A percentile compares a stretch with the other conserved stretches of the same genome.
These are phyloP conservation scores for Cercospora nicotianae DNA, from an alignment of 2,329 filamentous ascomycete genomes.

Conservation along the genomic window DNA sequence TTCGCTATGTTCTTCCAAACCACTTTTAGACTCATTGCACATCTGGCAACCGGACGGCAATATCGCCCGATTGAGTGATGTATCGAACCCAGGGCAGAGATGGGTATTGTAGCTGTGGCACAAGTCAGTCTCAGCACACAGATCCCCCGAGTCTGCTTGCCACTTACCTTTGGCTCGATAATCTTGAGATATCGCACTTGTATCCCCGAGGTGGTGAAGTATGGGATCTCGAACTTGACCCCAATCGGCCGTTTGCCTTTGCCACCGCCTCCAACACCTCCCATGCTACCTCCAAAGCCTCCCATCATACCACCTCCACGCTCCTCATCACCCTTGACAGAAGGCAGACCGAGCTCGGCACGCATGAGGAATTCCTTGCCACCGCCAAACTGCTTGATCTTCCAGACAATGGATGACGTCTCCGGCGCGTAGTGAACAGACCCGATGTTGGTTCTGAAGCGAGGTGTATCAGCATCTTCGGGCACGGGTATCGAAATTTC, in stretches of 20 bases:
- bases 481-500: conserved; percentile 97
- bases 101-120: conserved; percentile 89
- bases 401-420: conserved; percentile 97
- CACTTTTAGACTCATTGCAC: conserved; percentile 44
- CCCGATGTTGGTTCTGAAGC: conserved; percentile 96
- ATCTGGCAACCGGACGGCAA: conserved; percentile 92
- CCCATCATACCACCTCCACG: conserved; percentile 92
- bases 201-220: conserved; percentile 99
- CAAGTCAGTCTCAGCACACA: conserved; percentile 21
- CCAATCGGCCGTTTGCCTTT: conserved; percentile 97
- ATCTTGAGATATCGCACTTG: conserved; percentile 99
- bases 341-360: conserved; percentile 89
- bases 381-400: conserved; percentile 99
- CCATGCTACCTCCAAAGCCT: conserved; percentile 95
- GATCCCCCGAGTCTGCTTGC: background rate
- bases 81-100: conserved; percentile 97
- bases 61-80: conserved; percentile 97
- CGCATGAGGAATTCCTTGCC: conserved; percentile 98
- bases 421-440: conserved; percentile 97
- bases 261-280: conserved; percentile 77
- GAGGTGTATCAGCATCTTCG: conserved; percentile 91
- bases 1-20: conserved; percentile 18
- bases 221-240: conserved; percentile 99
- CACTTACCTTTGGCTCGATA: conserved; percentile 89
- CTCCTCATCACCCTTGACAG: conserved; percentile 91